phyloP scores from a whole-genome alignment of 352 stramenopile genomes.

The Globisporangium splendens region DNA sequence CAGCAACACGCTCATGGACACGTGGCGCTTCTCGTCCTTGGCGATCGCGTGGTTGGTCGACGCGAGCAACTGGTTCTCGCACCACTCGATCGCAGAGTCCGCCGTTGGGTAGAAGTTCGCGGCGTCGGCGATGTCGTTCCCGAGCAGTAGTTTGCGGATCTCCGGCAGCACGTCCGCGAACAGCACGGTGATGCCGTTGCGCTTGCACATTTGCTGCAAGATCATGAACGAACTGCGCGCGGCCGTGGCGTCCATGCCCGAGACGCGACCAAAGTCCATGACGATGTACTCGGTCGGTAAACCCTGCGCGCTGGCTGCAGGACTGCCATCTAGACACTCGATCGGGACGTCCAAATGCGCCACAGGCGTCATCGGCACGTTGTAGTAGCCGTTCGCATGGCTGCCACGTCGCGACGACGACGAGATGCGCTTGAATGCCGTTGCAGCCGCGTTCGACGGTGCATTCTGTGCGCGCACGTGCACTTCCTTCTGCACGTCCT shows the following conservation, averaged over 20 bases:
- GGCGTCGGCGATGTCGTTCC: conserved; percentile 76
- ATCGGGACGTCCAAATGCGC: conserved; percentile 51
- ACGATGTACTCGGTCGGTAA: conserved; percentile 84
- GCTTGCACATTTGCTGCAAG: conserved; percentile 74
- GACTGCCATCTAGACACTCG: conserved; percentile 69
- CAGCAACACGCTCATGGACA: conserved; percentile 61
- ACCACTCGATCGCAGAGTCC: conserved; percentile 73
- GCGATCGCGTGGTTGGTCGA: conserved; percentile 27
- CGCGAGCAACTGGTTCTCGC: conserved; percentile 62
- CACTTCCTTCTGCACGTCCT: conserved; percentile 78
- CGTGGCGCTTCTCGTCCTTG: conserved; percentile 33
- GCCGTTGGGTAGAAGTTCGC: conserved; percentile 63
- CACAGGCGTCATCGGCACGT: conserved; percentile 50
- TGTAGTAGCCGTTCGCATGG: conserved; percentile 11
- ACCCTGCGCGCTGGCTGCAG: conserved; percentile 34
- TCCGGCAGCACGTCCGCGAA: conserved; percentile 71
- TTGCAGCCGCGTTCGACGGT: conserved; percentile 8
- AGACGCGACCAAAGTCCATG: conserved; percentile 86
- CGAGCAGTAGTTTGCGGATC: conserved; percentile 54
- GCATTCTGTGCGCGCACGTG: conserved; percentile 45
- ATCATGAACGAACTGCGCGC: conserved; percentile 83
- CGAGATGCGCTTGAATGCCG: conserved; percentile 10
- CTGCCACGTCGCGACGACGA: neutral
- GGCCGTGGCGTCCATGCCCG: conserved; percentile 86
- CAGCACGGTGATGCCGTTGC: conserved; percentile 58